Conservation (phyloP, 2,329 filamentous ascomycete species). For the Claviceps lovelessii region DNA sequence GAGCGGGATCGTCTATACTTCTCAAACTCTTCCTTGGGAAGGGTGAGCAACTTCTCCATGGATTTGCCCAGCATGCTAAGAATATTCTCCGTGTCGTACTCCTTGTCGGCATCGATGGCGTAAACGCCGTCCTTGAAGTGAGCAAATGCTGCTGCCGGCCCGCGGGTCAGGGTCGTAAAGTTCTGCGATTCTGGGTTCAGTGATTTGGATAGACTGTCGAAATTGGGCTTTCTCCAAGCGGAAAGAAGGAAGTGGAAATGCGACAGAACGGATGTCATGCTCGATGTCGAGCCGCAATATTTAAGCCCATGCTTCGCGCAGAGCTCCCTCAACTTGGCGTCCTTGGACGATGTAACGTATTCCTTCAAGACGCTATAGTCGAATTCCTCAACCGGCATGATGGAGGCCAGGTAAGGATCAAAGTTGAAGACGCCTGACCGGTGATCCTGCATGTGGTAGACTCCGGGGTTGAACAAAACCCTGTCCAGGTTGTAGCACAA, state of each 20-base stretch:
- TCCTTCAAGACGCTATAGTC: constrained; percentile 75
- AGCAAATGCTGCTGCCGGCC: constrained; percentile 68
- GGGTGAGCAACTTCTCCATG: constrained; percentile 87
- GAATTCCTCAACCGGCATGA: constrained; percentile 89
- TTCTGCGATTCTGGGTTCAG: constrained; percentile 47
- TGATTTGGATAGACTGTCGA: constrained; percentile 48
- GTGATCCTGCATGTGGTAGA: constrained; percentile 82
- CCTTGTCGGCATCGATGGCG: constrained; percentile 90
- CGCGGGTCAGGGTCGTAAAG: constrained; percentile 59
- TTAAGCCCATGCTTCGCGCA: constrained; percentile 55
- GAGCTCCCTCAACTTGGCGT: constrained; percentile 54
- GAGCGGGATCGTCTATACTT: constrained; percentile 59
- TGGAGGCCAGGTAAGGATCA: constrained; percentile 79
- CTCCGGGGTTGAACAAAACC: constrained; percentile 89
- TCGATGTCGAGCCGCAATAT: constrained; percentile 91
- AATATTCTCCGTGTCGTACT: constrained; percentile 72
- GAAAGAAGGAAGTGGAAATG: constrained; percentile 93
- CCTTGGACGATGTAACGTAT: constrained; percentile 86
- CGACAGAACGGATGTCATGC: constrained; percentile 74
- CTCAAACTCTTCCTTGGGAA: constrained; percentile 71
- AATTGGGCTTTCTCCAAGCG: constrained; percentile 60
- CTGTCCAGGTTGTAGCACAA: constrained; percentile 66
- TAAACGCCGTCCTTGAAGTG: constrained; percentile 74
- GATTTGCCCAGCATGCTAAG: constrained; percentile 88
- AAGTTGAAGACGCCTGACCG: constrained; percentile 88